Base-by-base conservation (phyloP, 106 monocot species). In the Dendrobium catenatum region DNA sequence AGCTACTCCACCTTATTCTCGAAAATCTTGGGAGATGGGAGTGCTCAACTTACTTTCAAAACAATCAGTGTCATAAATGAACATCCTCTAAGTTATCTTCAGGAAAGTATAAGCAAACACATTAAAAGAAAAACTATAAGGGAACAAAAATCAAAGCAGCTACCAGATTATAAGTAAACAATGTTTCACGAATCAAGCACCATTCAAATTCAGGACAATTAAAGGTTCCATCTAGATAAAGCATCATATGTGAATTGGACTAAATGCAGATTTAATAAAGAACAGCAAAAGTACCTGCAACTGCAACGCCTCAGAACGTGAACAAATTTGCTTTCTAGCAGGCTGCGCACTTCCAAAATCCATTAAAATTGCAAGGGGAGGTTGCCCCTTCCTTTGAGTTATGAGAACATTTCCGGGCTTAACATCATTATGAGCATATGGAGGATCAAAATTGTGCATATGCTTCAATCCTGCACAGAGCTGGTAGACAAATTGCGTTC, bases 401-500 rank as follows among this genome's bases (percentile, higher is more conserved):
- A 99, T 81, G 77, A 99, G 89, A 67, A 99, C 89, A 86, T 99
- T 99, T 72, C 99, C 99, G 86, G 99, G 93, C 81, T 91, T 93
- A 18, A 99, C 91, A 85, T 99, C 95, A 84, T 95, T 99, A 86
- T 95, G 99, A 73, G 99, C 93, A 86, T 99, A 95, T 72, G 99
- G 93, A 67, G 99, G 99, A 85, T 95, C 93, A 89, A 89, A 91
- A 85, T 79, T 89, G 72, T 99, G 99, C 99, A 99, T 99, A 66
- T 95, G 91, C 80, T 95, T 90, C 55, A 99, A 82, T 81, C 95
- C 99, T 86, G 83, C 93, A 90, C 99, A 99, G 80, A 99, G 85
- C 99, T 99, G 90, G 85, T 24, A 83, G 68, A 54, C 46, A 16
- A 1, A 43, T 42, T 43, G 43, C 19, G 6, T 16, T n/a, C n/a